These are phyloP conservation scores for Pseudocercospora fuligena DNA, from an alignment of 2,329 filamentous ascomycete genomes.

Conservation along the genomic window DNA sequence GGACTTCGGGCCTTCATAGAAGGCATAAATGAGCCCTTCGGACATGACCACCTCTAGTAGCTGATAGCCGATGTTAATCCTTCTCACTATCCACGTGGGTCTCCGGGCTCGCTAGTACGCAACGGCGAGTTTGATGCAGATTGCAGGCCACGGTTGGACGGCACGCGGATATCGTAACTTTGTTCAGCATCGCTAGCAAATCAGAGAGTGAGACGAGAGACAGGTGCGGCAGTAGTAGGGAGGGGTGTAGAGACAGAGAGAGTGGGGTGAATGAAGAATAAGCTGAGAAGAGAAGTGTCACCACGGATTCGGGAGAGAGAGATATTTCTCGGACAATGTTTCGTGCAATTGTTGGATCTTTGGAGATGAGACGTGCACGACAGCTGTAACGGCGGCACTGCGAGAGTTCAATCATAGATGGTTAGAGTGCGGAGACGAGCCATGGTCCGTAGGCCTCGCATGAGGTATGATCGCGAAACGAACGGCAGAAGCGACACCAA, in stretches of 20 bases:
- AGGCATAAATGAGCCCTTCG: conserved; percentile 28
- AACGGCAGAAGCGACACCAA: background rate
- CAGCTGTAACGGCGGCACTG: conserved; percentile 9
- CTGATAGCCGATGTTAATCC: conserved; percentile 18
- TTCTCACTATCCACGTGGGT: conserved; percentile 16
- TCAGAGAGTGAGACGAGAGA: conserved; percentile 3
- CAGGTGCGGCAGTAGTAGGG: background rate
- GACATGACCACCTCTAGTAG: conserved; percentile 17
- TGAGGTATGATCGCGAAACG: conserved; percentile 4
- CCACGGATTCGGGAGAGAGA: background rate
- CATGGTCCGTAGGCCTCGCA: background rate
- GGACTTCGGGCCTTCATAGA: conserved; percentile 28
- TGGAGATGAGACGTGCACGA: conserved; percentile 1
- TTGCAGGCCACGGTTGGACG: conserved; percentile 8
- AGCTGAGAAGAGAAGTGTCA: conserved; percentile 2
- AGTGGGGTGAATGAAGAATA: conserved; percentile 2
- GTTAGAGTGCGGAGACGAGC: conserved; percentile 6
- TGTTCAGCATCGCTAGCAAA: conserved; percentile 11
- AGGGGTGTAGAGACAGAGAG: background rate
- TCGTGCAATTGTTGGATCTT: conserved; percentile 1
- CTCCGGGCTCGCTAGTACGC: background rate
- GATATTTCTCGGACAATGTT: conserved; percentile 3
- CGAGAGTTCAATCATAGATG: conserved; percentile 7
- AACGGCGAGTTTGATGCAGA: conserved; percentile 2
- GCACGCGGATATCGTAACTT: conserved; percentile 6